Evolutionary conservation across 2,329 filamentous ascomycete genomes (phyloP), one percentile per base, ranked within the genome.

Genomic region (Neonectria hederae): DNA sequence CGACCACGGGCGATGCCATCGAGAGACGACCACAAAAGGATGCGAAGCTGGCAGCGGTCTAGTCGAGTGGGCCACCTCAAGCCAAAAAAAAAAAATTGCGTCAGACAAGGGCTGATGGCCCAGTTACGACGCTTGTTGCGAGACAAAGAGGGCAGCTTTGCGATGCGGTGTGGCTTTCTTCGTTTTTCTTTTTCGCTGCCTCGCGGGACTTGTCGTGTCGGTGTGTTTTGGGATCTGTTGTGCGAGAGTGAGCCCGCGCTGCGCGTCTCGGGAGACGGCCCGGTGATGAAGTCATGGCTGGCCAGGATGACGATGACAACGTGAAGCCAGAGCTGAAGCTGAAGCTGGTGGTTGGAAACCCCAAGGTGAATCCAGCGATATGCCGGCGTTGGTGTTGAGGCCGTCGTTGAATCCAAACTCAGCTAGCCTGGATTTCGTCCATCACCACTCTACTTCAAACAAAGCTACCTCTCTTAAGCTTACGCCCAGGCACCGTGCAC

Each of bases 171-270:
- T 54, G 43, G 46, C 38, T 28, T n/a, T 51, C 22, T 28, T 59
- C 14, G 26, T 43, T 35, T 26, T 35, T 21, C 17, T 59, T 54
- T 28, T 42, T 58, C 30, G 21, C n/a, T 35, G 9, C 35, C 48
- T 40, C 32, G 56, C 24, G 9, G 45, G 14, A 49, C 45, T 19
- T 21, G 56, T 30, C 22, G 38, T 59, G 42, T 62, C 53, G 59
- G 59, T 62, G 59, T 62, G 60, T 63, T 63, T 63, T 42, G 60
- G 43, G 49, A 63, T 58, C 49, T 63, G 60, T 42, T 58, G 60
- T 63, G 60, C 60, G 49, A 58, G 54, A 38, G 54, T 35, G 17
- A 40, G 22, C 42, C 22, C 30, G 32, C 11, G n/a, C 38, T 21
- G 38, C n/a, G n/a, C n/a, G 38, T 42, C 38, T 42, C 38, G 38